These are phyloP conservation scores for Albifimbria verrucaria DNA, from an alignment of 2,329 filamentous ascomycete species.

Conservation along the genomic window DNA sequence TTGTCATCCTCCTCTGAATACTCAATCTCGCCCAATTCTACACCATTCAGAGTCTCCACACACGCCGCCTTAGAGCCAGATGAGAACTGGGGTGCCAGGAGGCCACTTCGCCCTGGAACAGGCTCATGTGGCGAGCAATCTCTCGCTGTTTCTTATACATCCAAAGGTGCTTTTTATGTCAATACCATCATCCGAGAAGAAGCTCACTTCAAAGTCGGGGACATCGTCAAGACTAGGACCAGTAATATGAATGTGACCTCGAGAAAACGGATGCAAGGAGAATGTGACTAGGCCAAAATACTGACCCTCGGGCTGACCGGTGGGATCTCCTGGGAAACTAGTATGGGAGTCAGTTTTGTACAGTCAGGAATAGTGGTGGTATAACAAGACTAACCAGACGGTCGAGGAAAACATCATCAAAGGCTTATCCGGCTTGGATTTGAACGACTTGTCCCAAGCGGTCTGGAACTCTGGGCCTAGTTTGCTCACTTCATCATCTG, in stretches of 20 bases:
- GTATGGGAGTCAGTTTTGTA: too few relatives aligned
- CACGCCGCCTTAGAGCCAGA: neutral
- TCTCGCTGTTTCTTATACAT: too few relatives aligned
- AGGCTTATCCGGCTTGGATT: constrained; percentile 33
- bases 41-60: neutral
- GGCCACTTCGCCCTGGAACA: neutral
- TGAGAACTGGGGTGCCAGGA: neutral
- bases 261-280: constrained; percentile 43
- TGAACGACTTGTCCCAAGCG: constrained; percentile 51
- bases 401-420: too few relatives aligned
- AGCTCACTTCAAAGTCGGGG: constrained; percentile 56
- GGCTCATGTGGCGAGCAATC: neutral
- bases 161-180: neutral
- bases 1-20: constrained; percentile 47
- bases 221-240: constrained; percentile 36
- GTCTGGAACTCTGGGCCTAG: constrained; percentile 48
- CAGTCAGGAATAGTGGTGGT: too few relatives aligned
- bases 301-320: constrained; percentile 34
- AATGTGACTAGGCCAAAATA: constrained; percentile 52
- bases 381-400: too few relatives aligned
- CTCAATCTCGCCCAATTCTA: constrained; percentile 24
- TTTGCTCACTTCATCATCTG: constrained; percentile 43
- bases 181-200: constrained; percentile 43
- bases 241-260: constrained; percentile 59
- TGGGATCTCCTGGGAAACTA: constrained; percentile 40